Evolutionary conservation across 768 basidiomycete genomes (phyloP).

Genomic region (Boletus sensibilis): DNA sequence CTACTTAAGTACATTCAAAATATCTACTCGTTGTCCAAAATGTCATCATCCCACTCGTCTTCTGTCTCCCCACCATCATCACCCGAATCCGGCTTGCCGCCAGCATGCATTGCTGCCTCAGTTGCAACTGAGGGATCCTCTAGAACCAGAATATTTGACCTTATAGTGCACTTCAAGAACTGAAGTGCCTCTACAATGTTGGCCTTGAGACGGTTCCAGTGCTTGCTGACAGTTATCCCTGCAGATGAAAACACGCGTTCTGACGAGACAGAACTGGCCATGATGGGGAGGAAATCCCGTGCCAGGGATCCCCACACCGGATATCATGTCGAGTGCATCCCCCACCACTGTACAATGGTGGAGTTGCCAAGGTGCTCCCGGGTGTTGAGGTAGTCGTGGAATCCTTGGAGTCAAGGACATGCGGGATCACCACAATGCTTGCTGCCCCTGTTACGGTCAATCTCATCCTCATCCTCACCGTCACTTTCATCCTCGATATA

Average conservation of each 20-base stretch:
- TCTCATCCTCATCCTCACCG: background rate
- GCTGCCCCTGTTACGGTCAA: background rate
- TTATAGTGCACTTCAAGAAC: conserved; percentile 1
- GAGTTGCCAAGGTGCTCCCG: background rate
- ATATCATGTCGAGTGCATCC: background rate
- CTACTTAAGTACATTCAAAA: too few species aligned
- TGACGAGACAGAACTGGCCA: conserved; percentile 3
- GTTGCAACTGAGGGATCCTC: background rate
- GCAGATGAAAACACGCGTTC: background rate
- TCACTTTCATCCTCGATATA: background rate
- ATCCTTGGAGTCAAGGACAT: conserved; percentile 2
- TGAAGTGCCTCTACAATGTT: background rate
- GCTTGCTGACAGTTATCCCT: conserved; percentile 8
- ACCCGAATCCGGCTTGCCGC: background rate
- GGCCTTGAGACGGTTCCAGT: conserved; percentile 2
- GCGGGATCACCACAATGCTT: background rate
- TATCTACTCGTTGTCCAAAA: background rate
- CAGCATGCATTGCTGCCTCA: background rate
- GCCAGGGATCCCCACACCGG: conserved; percentile 6
- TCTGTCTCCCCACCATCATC: background rate
- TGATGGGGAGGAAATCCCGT: conserved; percentile 1
- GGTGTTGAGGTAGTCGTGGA: conserved; percentile 8
- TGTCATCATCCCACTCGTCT: background rate
- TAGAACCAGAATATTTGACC: background rate
- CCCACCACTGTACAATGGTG: conserved; percentile 9